Percentiles rank a stretch among this genome's conserved stretches.
Conservation (phyloP, 1,284 basidiomycete genomes). For the Calocybe gambosa region DNA sequence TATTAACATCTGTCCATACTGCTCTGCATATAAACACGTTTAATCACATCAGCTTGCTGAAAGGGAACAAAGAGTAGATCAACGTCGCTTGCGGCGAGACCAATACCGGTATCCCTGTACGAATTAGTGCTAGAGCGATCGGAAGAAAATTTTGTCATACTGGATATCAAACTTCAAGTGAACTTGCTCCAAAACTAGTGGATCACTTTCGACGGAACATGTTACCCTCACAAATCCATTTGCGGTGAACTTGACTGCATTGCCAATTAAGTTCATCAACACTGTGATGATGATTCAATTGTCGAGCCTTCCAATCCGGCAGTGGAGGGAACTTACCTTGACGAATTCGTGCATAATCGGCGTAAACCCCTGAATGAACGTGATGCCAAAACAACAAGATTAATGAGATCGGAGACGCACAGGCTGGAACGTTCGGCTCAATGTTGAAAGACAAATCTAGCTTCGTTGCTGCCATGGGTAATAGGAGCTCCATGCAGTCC, state of each 20-base stretch:
- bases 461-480: slow-evolving; percentile 67
- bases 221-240: slow-evolving; percentile 55
- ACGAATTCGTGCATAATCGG: slow-evolving; percentile 65
- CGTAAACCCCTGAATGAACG: slow-evolving; percentile 50
- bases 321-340: slow-evolving; percentile 40
- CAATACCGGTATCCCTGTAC: slow-evolving; percentile 60
- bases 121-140: neutral
- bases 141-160: slow-evolving; percentile 28
- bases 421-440: slow-evolving; percentile 54
- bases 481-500: slow-evolving; percentile 69
- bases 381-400: slow-evolving; percentile 1
- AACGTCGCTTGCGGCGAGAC: slow-evolving; percentile 55
- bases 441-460: slow-evolving; percentile 68
- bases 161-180: slow-evolving; percentile 59
- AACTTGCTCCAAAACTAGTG: slow-evolving; percentile 34
- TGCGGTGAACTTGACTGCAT: slow-evolving; percentile 68
- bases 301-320: neutral
- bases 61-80: slow-evolving; percentile 66
- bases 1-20: neutral
- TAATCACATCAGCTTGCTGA: slow-evolving; percentile 56
- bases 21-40: neutral
- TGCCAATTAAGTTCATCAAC: slow-evolving; percentile 69
- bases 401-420: slow-evolving; percentile 27
- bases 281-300: slow-evolving; percentile 29
- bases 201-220: slow-evolving; percentile 45